phyloP scores from a whole-genome alignment of 306 rosid genomes.

The Boehmeria nivea region DNA sequence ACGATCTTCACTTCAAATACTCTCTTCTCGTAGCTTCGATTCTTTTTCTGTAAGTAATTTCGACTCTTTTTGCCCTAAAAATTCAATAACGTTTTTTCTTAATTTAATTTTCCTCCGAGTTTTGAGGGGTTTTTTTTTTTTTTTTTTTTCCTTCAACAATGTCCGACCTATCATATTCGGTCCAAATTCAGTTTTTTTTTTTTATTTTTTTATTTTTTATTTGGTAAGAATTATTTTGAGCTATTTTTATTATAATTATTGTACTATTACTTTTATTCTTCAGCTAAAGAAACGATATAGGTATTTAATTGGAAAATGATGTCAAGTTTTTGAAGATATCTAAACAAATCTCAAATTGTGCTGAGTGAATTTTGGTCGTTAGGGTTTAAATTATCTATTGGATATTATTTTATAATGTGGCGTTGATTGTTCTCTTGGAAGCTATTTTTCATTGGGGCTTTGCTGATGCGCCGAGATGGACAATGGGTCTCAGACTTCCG shows the following conservation, averaged over 20 bases:
- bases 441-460: not conserved
- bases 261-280: too few species aligned
- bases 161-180: not conserved
- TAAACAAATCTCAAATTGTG: too few species aligned
- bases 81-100: not conserved
- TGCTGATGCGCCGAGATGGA: conserved; percentile 53
- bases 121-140: not conserved
- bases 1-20: not conserved
- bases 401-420: not conserved
- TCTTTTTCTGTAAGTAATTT: not conserved
- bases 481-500: conserved; percentile 61
- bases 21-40: not conserved
- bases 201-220: too few species aligned
- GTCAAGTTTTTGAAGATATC: too few species aligned
- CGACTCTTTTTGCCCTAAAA: not conserved
- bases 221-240: too few species aligned
- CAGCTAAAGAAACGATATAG: too few species aligned
- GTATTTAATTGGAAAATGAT: too few species aligned
- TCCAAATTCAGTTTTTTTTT: too few species aligned
- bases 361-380: too few species aligned
- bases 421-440: not conserved
- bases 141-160: not conserved
- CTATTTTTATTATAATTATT: too few species aligned
- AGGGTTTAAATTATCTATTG: too few species aligned
- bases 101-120: not conserved